Base-by-base conservation (phyloP, 345 rosid species). In the Aegle marmelos region DNA sequence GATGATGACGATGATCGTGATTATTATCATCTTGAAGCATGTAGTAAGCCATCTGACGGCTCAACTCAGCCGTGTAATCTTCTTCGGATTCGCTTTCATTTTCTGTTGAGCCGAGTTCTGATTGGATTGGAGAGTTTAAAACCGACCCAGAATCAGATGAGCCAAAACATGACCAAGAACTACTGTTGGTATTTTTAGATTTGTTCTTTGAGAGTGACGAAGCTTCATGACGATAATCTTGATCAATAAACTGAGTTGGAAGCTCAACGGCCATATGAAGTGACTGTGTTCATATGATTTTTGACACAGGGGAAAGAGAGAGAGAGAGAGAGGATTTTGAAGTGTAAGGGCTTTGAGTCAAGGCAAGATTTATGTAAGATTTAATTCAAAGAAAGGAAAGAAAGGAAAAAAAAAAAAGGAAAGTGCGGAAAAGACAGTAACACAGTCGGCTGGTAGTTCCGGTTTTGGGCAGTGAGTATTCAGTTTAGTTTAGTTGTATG, bases 21-120 rank as follows among this genome's bases (percentile, higher is more conserved):
- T 45, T 45, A 13, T 45, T 45, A 45, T 53, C 57, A 53, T 91
- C 95, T 27, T 81, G 88, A 22, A 89, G 83, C 92, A 89, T 92
- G 86, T 79, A 82, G 57, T 88, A 82, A 81, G 96, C 90, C 99
- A 95, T 95, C 90, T 84, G 92, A 14, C 92, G 94, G 72, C 91
- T 88, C 88, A 93, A 79, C 86, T 91, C 92, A 9, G 91, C 86
- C 25, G 84, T 81, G 75, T 87, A 90, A 28, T 85, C 92, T 68
- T 90, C 94, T 54, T 87, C 92, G 48, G 75, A 81, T 10, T 79
- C 85, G 73, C 78, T 83, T 48, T 85, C 86, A 25, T 82, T 81
- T 62, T 80, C 86, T 27, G 82, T 79, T 9, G 82, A 83, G 60
- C 86, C 81, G 19, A 64, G 64, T 41, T 82, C 89, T 2, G 87